Conservation (phyloP, 805 yeast species). For the Debaryomyces castellii region DNA sequence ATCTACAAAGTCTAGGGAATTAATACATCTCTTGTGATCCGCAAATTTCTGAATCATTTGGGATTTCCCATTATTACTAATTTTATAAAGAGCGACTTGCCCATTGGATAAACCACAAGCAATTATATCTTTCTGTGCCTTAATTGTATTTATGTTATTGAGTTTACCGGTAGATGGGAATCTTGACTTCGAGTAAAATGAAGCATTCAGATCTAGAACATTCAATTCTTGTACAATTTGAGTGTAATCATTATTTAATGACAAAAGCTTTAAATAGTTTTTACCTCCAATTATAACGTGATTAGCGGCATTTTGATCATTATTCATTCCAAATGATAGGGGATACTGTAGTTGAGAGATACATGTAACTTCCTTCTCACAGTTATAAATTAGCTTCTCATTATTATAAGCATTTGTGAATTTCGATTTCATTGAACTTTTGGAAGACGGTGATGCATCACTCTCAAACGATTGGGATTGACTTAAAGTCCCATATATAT, state of each 20-base stretch:
- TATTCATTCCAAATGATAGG: slow-evolving; percentile 3
- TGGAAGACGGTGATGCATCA: slow-evolving; percentile 16
- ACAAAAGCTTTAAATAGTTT: slow-evolving; percentile 36
- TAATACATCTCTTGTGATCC: slow-evolving; percentile 43
- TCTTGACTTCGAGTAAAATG: slow-evolving; percentile 12
- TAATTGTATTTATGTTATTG: slow-evolving; percentile 39
- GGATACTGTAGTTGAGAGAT: slow-evolving; percentile 20
- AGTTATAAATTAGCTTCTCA: slow-evolving; percentile 19
- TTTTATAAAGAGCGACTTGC: slow-evolving; percentile 28
- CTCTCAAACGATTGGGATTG: slow-evolving; percentile 7
- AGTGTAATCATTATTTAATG: slow-evolving; percentile 29
- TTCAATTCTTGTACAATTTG: slow-evolving; percentile 33
- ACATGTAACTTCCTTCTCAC: slow-evolving; percentile 26
- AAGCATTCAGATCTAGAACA: slow-evolving; percentile 24
- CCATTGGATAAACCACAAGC: slow-evolving; percentile 45
- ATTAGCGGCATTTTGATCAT: slow-evolving; percentile 16
- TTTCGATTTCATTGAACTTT: slow-evolving; percentile 8
- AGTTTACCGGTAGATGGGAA: slow-evolving; percentile 20
- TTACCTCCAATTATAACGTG: slow-evolving; percentile 44
- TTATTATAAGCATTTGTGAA: neutral
- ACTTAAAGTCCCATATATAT: slow-evolving; percentile 48
- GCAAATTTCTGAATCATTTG: slow-evolving; percentile 25
- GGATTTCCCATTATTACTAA: slow-evolving; percentile 32
- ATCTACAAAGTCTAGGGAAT: slow-evolving; percentile 35
- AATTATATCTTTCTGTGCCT: slow-evolving; percentile 29